These are phyloP conservation scores for Sporothrix sp. DNA, from an alignment of 2,329 filamentous ascomycete genomes.

Conservation along the genomic window DNA sequence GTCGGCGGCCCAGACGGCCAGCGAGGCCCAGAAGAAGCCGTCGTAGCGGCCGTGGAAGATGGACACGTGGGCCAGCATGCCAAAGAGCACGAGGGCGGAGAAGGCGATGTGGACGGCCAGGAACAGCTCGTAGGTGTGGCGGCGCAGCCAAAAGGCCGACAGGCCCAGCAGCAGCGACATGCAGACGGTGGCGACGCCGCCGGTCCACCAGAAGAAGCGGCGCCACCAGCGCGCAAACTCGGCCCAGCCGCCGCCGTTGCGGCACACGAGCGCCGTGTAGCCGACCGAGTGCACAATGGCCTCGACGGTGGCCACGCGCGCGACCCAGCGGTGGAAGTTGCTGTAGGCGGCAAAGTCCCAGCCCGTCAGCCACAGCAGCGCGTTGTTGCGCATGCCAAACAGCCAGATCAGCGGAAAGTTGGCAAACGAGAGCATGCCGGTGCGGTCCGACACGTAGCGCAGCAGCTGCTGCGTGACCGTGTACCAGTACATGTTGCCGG, in stretches of 20 bases:
- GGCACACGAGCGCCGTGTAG: constrained; percentile 38
- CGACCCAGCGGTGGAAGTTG: constrained; percentile 57
- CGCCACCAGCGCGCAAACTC: not conserved
- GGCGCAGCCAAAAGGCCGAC: constrained; percentile 43
- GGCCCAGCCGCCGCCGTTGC: not conserved
- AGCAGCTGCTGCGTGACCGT: constrained; percentile 8
- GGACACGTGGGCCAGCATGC: constrained; percentile 22
- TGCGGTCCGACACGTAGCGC: constrained; percentile 18
- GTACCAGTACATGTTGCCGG: constrained; percentile 17
- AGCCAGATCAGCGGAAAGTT: constrained; percentile 26
- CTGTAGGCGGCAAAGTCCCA: constrained; percentile 61
- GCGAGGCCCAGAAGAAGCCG: constrained; percentile 6
- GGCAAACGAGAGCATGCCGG: constrained; percentile 15
- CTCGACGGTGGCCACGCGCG: constrained; percentile 50
- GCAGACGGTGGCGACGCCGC: constrained; percentile 28
- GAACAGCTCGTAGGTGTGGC: constrained; percentile 44
- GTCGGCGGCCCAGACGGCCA: constrained; percentile 15
- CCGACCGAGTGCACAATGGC: constrained; percentile 53
- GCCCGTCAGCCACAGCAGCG: constrained; percentile 55
- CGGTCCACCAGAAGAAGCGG: constrained; percentile 15
- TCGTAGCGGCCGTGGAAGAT: constrained; percentile 39
- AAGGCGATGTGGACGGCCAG: constrained; percentile 34
- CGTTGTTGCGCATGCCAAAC: constrained; percentile 57
- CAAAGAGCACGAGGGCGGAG: constrained; percentile 31
- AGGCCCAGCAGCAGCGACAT: constrained; percentile 38